A percentile compares a stretch with the other conserved stretches of the same genome.
Conservation (phyloP, 345 rosid species). For the Stellera chamaejasme region DNA sequence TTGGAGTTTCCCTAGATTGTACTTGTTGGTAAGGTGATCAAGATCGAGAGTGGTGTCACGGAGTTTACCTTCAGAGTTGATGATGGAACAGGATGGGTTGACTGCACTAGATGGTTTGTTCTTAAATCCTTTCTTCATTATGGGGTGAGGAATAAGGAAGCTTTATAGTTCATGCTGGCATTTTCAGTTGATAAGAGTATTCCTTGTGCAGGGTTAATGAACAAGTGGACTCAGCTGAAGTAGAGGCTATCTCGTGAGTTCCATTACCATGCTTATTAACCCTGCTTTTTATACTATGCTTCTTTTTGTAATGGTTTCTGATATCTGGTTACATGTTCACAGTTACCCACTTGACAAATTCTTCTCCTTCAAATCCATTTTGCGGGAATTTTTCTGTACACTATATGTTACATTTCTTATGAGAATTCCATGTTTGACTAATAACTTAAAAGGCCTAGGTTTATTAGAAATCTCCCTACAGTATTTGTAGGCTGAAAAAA, state of each 20-base stretch:
- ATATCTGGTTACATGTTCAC: too few relatives aligned
- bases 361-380: too few relatives aligned
- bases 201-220: conserved; percentile 64
- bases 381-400: too few relatives aligned
- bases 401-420: too few relatives aligned
- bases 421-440: too few relatives aligned
- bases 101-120: conserved; percentile 67
- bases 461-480: too few relatives aligned
- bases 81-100: conserved; percentile 81
- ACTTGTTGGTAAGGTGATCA: conserved; percentile 55
- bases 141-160: neutral
- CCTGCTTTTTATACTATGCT: too few relatives aligned
- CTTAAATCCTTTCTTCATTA: conserved; percentile 1
- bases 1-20: conserved; percentile 34
- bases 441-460: too few relatives aligned
- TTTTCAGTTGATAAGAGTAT: conserved; percentile 3
- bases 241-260: conserved; percentile 58
- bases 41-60: conserved; percentile 66
- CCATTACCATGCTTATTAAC: neutral
- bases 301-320: too few relatives aligned
- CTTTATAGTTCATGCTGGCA: neutral
- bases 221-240: conserved; percentile 65
- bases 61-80: conserved; percentile 63
- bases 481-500: too few relatives aligned
- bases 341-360: too few relatives aligned